Conservation (phyloP, 257 asterid genomes). For the Capsicum baccatum region DNA sequence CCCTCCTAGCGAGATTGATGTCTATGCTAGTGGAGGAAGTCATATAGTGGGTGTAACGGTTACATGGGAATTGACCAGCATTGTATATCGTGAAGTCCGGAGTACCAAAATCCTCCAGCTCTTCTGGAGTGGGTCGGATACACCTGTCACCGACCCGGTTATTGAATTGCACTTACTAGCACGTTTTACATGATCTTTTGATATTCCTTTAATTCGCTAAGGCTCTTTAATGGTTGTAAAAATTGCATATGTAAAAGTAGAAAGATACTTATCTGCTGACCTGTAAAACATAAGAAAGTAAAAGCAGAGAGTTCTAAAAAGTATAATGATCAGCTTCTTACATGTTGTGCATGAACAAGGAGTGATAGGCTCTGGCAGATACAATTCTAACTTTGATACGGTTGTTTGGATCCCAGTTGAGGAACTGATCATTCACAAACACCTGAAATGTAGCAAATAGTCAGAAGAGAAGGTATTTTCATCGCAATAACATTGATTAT, state of each 20-base stretch:
- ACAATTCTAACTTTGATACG: conserved; percentile 93
- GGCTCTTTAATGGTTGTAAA: neutral
- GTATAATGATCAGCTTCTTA: conserved; percentile 42
- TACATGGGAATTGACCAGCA: conserved; percentile 93
- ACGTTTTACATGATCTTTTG: conserved; percentile 35
- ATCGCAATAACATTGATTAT: neutral
- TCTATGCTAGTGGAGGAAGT: conserved; percentile 97
- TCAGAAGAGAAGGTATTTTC: conserved; percentile 3
- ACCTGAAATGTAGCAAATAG: conserved; percentile 50
- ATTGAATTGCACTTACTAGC: conserved; percentile 35
- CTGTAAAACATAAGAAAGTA: conserved; percentile 27
- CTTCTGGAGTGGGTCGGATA: conserved; percentile 89
- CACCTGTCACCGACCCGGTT: conserved; percentile 85
- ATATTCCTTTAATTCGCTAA: neutral
- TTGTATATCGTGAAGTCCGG: conserved; percentile 98
- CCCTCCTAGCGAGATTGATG: conserved; percentile 80
- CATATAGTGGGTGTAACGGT: conserved; percentile 92
- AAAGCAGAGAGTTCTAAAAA: neutral
- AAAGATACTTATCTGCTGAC: conserved; percentile 20
- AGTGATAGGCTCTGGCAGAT: conserved; percentile 95
- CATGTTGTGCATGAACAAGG: conserved; percentile 98
- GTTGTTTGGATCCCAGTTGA: conserved; percentile 89
- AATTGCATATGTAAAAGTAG: neutral
- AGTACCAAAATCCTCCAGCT: conserved; percentile 85
- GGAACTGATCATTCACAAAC: conserved; percentile 87